Percentiles rank a stretch among this genome's conserved stretches.
These are phyloP conservation scores for Fusarium lyarnte DNA, from an alignment of 2,329 filamentous ascomycete genomes.

Conservation along the genomic window DNA sequence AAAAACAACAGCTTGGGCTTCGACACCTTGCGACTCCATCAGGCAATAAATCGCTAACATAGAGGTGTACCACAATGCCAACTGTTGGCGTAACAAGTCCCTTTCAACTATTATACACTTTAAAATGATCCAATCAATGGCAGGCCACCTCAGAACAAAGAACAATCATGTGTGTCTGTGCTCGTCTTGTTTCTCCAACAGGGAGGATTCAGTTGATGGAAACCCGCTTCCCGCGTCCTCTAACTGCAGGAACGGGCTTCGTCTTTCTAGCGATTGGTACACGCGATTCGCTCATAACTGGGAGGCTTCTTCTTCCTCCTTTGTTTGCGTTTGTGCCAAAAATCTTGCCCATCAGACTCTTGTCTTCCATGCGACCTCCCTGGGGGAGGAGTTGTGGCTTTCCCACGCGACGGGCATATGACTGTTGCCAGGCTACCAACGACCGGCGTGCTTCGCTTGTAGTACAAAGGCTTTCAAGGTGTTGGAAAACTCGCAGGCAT, in stretches of 20 bases:
- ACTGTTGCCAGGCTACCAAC: slow-evolving; percentile 59
- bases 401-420: slow-evolving; percentile 55
- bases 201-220: slow-evolving; percentile 22
- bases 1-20: not conserved
- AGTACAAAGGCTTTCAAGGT: slow-evolving; percentile 58
- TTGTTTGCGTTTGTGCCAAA: slow-evolving; percentile 38
- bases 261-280: slow-evolving; percentile 15
- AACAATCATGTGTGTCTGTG: not conserved
- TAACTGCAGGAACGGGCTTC: not conserved
- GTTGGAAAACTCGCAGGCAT: slow-evolving; percentile 55
- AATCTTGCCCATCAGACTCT: slow-evolving; percentile 43
- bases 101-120: slow-evolving; percentile 6
- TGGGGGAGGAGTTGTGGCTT: slow-evolving; percentile 54
- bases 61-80: not conserved
- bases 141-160: slow-evolving; percentile 1
- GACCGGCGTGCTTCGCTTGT: slow-evolving; percentile 59
- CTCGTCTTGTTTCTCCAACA: not conserved
- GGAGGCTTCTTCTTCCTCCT: slow-evolving; percentile 37
- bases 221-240: slow-evolving; percentile 23
- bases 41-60: slow-evolving; percentile 11
- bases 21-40: not conserved
- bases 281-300: slow-evolving; percentile 10
- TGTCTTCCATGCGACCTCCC: slow-evolving; percentile 48
- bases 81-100: not conserved
- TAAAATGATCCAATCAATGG: not conserved